Percentiles rank a stretch among this genome's conserved stretches.
These are phyloP conservation scores for Candida broadrunensis DNA, from an alignment of 805 yeast genomes.

Conservation along the genomic window DNA sequence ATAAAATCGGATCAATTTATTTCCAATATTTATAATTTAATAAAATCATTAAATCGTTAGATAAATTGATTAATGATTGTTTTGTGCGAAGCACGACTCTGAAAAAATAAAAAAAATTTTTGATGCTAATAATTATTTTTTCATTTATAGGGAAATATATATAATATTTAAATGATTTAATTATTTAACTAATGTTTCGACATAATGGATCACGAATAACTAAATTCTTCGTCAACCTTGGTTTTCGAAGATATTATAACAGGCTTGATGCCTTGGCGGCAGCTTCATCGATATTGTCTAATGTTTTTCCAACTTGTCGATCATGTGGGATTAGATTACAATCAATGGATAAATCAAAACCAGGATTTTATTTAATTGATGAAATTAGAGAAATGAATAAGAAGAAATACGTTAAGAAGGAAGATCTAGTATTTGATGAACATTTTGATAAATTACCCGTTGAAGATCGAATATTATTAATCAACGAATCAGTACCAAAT, in stretches of 20 bases:
- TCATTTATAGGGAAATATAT: too few relatives aligned
- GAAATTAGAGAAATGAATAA: not conserved
- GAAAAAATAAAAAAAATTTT: too few relatives aligned
- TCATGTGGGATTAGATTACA: conserved; percentile 63
- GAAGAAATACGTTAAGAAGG: conserved; percentile 10
- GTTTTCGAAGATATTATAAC: not conserved
- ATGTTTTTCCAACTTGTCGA: conserved; percentile 32
- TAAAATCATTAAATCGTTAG: too few relatives aligned
- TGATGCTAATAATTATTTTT: too few relatives aligned
- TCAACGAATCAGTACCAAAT: conserved; percentile 12
- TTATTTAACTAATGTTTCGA: too few relatives aligned
- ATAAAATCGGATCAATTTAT: too few relatives aligned
- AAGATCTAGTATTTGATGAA: conserved; percentile 22
- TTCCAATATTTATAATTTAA: too few relatives aligned
- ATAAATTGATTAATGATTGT: too few relatives aligned
- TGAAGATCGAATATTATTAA: conserved; percentile 26
- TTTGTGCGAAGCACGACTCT: too few relatives aligned
- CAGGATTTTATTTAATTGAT: conserved; percentile 41
- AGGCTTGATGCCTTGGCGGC: not conserved
- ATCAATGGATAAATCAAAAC: conserved; percentile 21
- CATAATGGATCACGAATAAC: not conserved
- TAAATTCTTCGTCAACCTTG: not conserved
- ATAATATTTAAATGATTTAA: too few relatives aligned
- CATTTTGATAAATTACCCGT: conserved; percentile 13
- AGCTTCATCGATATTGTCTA: conserved; percentile 6